These are phyloP conservation scores for Cocos nucifera DNA, from an alignment of 176 grass and related monocot genomes.

Conservation along the genomic window DNA sequence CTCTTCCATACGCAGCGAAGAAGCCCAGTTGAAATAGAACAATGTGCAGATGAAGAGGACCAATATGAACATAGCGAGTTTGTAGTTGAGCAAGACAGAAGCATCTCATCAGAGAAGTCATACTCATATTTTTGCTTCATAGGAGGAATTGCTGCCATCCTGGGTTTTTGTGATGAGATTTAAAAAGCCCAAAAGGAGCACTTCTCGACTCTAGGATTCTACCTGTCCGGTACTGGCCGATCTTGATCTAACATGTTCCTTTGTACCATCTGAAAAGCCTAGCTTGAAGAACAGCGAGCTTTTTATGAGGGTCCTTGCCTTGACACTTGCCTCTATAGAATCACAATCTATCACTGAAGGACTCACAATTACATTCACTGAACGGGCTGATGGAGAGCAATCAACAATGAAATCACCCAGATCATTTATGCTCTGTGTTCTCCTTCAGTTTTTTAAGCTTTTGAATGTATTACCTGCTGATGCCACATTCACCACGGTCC, in stretches of 20 bases:
- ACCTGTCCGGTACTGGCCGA: constrained; percentile 25
- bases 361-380: constrained; percentile 10
- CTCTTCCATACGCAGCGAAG: constrained; percentile 58
- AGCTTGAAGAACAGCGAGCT: constrained; percentile 25
- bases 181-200: constrained; percentile 28
- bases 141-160: neutral
- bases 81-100: constrained; percentile 25
- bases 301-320: constrained; percentile 37
- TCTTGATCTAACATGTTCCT: constrained; percentile 27
- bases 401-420: constrained; percentile 44
- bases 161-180: constrained; percentile 7
- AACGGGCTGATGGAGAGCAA: neutral
- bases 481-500: constrained; percentile 41
- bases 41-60: constrained; percentile 17
- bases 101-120: constrained; percentile 8
- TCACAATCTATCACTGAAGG: constrained; percentile 52
- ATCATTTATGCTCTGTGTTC: constrained; percentile 44
- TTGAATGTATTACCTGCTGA: constrained; percentile 48
- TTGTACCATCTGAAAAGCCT: constrained; percentile 9
- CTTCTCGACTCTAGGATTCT: constrained; percentile 17
- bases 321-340: constrained; percentile 45
- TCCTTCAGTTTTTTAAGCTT: constrained; percentile 47
- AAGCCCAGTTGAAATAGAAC: constrained; percentile 43
- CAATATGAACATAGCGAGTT: constrained; percentile 14
- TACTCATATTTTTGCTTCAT: neutral